phyloP scores from a whole-genome alignment of 306 rosid species.

The Quercus glauca region DNA sequence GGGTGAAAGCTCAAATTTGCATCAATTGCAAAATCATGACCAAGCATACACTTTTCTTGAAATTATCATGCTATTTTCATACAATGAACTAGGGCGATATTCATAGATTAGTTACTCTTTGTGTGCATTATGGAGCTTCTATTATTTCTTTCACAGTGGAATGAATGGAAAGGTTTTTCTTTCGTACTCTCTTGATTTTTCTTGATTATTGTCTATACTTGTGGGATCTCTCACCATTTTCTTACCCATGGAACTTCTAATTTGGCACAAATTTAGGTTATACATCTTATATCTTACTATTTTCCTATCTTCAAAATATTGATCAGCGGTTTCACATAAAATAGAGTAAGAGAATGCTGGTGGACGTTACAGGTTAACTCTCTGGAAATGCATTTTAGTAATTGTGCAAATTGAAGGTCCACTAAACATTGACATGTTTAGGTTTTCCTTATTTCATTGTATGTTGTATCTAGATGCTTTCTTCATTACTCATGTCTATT shows the following conservation, averaged over 20 bases:
- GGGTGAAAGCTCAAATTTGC: not conserved
- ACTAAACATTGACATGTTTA: conserved; percentile 3
- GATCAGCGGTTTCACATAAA: no score
- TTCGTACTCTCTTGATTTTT: no score
- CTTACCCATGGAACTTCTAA: no score
- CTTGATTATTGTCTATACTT: not conserved
- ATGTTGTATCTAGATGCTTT: not conserved
- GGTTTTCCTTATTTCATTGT: not conserved
- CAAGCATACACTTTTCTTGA: not conserved
- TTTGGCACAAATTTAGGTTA: no score
- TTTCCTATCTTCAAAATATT: not conserved
- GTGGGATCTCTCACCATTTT: no score
- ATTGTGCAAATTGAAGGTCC: not conserved
- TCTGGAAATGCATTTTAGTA: conserved; percentile 4
- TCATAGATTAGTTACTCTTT: no score
- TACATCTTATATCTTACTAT: not conserved
- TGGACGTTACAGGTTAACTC: conserved; percentile 1
- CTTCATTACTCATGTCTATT: conserved; percentile 16
- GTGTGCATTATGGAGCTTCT: no score
- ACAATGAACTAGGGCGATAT: no score
- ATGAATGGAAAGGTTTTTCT: no score
- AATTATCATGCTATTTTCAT: not conserved
- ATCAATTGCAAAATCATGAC: not conserved
- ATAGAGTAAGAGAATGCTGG: not conserved
- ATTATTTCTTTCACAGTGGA: no score